Evolutionary conservation across 192 early-diverging fungal species (phyloP).

Genomic region (Coemansia sp.): DNA sequence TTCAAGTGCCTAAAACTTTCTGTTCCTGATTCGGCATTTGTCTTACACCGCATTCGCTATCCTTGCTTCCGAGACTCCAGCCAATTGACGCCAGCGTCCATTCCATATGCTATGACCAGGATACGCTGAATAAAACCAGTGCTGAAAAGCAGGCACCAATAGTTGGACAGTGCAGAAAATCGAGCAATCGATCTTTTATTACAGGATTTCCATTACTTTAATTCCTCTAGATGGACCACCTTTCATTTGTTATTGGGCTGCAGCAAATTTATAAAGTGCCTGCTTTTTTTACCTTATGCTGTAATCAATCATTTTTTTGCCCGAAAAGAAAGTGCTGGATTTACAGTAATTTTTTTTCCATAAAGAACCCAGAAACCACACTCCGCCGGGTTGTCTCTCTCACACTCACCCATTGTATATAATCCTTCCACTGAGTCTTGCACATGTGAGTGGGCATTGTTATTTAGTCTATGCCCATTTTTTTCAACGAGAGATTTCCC

Average conservation of each 20-base stretch:
- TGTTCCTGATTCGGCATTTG: too few relatives aligned
- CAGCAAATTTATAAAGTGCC: neutral
- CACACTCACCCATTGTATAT: neutral
- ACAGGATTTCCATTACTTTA: constrained; percentile 10
- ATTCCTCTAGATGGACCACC: neutral
- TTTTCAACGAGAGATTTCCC: neutral
- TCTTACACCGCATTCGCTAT: too few relatives aligned
- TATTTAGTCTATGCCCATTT: neutral
- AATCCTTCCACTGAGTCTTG: neutral
- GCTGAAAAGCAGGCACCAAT: neutral
- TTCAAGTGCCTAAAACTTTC: too few relatives aligned
- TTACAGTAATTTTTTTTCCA: neutral
- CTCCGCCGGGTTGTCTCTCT: constrained; percentile 4
- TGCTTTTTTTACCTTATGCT: neutral
- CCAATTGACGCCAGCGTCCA: neutral
- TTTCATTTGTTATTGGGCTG: constrained; percentile 6
- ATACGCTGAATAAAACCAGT: neutral
- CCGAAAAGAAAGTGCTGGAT: neutral
- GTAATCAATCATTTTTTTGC: neutral
- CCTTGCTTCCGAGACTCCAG: neutral
- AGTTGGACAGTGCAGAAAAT: constrained; percentile 3
- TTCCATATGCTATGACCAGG: neutral
- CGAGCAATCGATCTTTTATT: constrained; percentile 11
- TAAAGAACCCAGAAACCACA: constrained; percentile 8
- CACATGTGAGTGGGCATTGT: neutral